Base-by-base conservation (phyloP, 2,329 filamentous ascomycete genomes). In the Pseudogymnoascus sp. region DNA sequence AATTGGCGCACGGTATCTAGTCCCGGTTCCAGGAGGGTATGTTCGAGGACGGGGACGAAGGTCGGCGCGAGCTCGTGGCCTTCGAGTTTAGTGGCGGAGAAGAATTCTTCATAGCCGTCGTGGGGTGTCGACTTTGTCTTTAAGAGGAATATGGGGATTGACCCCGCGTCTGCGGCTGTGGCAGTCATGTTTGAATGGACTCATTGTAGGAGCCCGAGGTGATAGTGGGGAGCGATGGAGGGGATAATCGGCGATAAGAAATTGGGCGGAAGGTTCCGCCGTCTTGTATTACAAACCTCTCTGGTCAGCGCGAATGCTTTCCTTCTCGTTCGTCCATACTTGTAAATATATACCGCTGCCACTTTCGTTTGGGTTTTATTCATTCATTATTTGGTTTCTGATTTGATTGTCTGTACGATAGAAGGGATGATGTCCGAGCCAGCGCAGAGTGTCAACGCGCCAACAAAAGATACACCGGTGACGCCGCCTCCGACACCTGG, bases 11-110 rank as follows among this genome's bases (percentile, higher is more conserved):
- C 75, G 45, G 75, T 74, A 28, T 75, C 72, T 68, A 91, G 75
- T 1, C 86, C 84, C 23, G 80, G 76, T 30, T 85, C 80, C 63
- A 84, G 78, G 70, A 91, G 87, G 28, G 77, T 79, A 72, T 94
- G 90, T 68, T 89, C 84, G 14, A 94, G 78, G 0, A 94, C 90
- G 0, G 90, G 90, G 1, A 94, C 84, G 68, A 93, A 94, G 9
- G 78, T 73, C 2, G 90, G 87, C 8, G 80, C 77, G 71, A 89
- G 91, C 11, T 69, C 62, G 61, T 71, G 70, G 60, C 74, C 77
- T 45, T 75, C 66, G 55, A 73, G 64, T 30, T 77, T 72, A 58
- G 76, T 71, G 38, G 71, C 71, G 42, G 78, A 77, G 71, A 92
- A 88, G 49, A 86, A 78, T 58, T 90, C 85, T 67, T 89, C 81